Evolutionary conservation across 2,329 filamentous ascomycete species (phyloP).

Genomic region (Aspergillus sp.): DNA sequence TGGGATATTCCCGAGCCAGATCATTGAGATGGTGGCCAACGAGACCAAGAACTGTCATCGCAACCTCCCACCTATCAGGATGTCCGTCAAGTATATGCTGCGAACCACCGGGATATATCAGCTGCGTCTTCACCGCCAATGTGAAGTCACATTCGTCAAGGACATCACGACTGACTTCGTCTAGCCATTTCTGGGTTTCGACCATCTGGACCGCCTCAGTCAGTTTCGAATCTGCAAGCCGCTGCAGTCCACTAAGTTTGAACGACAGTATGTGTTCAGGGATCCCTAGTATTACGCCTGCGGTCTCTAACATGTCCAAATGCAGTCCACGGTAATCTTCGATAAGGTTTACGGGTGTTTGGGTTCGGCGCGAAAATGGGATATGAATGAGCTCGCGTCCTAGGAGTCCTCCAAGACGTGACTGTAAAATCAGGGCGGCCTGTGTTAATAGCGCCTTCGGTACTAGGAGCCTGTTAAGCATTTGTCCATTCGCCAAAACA

Average conservation of each 20-base stretch:
- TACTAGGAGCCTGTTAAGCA: constrained; percentile 59
- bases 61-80: constrained; percentile 53
- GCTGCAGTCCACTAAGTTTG: constrained; percentile 61
- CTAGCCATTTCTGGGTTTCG: constrained; percentile 52
- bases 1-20: constrained; percentile 43
- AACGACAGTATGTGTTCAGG: constrained; percentile 68
- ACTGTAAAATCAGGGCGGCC: constrained; percentile 58
- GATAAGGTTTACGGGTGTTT: constrained; percentile 29
- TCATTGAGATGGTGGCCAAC: constrained; percentile 37
- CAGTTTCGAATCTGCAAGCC: constrained; percentile 50
- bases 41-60: constrained; percentile 44
- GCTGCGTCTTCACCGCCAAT: constrained; percentile 54
- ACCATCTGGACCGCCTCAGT: constrained; percentile 51
- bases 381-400: constrained; percentile 56
- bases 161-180: constrained; percentile 56
- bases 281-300: constrained; percentile 59
- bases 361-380: constrained; percentile 58
- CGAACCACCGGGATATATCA: constrained; percentile 58
- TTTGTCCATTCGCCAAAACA: constrained; percentile 51
- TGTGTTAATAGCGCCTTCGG: constrained; percentile 62
- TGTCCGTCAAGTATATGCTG: constrained; percentile 54
- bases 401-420: constrained; percentile 57
- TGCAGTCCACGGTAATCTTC: constrained; percentile 41
- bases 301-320: constrained; percentile 38
- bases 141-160: constrained; percentile 65